These are phyloP conservation scores for Metschnikowia matae DNA, from an alignment of 805 yeast genomes.

Conservation along the genomic window DNA sequence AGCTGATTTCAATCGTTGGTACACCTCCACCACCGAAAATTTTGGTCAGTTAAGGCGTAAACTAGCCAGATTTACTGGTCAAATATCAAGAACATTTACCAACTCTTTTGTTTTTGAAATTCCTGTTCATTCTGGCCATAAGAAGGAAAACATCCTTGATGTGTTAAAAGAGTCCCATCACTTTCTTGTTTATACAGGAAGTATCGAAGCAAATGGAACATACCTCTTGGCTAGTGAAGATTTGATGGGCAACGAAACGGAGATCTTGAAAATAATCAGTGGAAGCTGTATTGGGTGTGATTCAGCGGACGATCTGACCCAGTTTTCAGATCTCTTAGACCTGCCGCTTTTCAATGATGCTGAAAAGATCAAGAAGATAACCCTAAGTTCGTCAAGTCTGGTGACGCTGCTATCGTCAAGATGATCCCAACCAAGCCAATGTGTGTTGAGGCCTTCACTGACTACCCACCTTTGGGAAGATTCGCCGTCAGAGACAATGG, in stretches of 20 bases:
- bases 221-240: conserved; percentile 75
- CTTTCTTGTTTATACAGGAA: conserved; percentile 70
- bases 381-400: conserved; percentile 84
- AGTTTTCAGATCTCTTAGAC: conserved; percentile 25
- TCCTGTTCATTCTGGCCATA: conserved; percentile 38
- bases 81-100: conserved; percentile 64
- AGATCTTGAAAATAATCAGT: conserved; percentile 35
- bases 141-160: conserved; percentile 49
- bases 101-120: conserved; percentile 64
- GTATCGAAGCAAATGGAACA: conserved; percentile 67
- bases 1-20: conserved; percentile 54
- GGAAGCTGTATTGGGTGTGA: conserved; percentile 40
- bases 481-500: conserved; percentile 91
- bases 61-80: conserved; percentile 69
- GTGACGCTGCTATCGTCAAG: conserved; percentile 40
- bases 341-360: background rate
- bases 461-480: conserved; percentile 45
- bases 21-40: conserved; percentile 61
- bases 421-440: conserved; percentile 43
- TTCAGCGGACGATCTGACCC: conserved; percentile 22
- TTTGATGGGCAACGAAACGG: conserved; percentile 38
- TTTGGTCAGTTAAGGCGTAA: conserved; percentile 77
- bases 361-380: conserved; percentile 4
- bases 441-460: conserved; percentile 44
- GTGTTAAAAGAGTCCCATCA: conserved; percentile 64